Base-by-base conservation (phyloP, 106 monocot genomes). In the Dendrobium nobile region DNA sequence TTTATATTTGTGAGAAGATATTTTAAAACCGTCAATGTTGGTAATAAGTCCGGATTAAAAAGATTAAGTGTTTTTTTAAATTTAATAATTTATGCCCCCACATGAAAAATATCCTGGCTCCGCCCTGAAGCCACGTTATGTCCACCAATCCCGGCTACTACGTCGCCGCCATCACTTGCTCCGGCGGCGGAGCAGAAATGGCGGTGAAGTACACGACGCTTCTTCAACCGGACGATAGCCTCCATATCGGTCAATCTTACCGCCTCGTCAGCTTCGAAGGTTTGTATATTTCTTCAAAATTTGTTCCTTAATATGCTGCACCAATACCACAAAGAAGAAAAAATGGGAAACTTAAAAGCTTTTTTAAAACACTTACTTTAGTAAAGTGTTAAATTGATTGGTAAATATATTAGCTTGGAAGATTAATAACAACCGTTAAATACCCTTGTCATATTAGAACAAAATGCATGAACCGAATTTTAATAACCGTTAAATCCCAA, bases 141-240 rank as follows among this genome's bases (percentile, higher is more conserved):
- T 79, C 79, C 4, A 17, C 85, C 6, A 77, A 85, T 61, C 85
- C 88, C 16, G 88, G 88, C 9, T 79, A 88, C 85, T 88, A 88
- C 80, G 88, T 88, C 43, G 88, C 85, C 51, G 75, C 75, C 24
- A 41, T 88, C 27, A 48, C 61, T 40, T 47, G 9, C 59, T 73
- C 73, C 41, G 73, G 26, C 68, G 33, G 31, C 27, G 13, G 18
- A 18, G 73, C 42, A 17, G 73, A 18, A 6, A 31, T 70, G 11
- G 15, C 82, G 33, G 87, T 82, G 81, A 89, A 87, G 85, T 75
- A 87, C 48, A 79, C 89, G 51, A 89, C 85, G 85, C 84, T 92
- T 73, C 92, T 92, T 41, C 82, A 84, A 20, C 92, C 92, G 7
- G 87, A 87, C 58, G 89, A 92, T 47, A 84, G 72, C 11, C 89